Evolutionary conservation across 2,329 filamentous ascomycete species (phyloP).

Genomic region (Colletotrichum karsti): DNA sequence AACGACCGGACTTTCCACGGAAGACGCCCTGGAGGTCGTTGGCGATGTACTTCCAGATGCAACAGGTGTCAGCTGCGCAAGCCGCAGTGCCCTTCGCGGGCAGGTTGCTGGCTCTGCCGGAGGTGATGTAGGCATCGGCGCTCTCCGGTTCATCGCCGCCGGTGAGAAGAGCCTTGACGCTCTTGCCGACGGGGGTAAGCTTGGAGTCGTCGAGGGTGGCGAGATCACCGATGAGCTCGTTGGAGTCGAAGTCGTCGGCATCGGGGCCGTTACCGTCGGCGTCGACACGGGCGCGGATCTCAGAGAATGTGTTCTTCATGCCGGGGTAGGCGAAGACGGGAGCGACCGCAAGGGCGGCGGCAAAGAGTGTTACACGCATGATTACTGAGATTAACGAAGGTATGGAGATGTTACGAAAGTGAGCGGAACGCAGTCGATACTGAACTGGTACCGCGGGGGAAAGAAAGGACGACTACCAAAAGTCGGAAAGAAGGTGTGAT

Average conservation of each 20-base stretch:
- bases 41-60: slow-evolving; percentile 53
- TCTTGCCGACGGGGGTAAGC: slow-evolving; percentile 43
- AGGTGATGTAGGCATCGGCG: slow-evolving; percentile 28
- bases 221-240: slow-evolving; percentile 47
- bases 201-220: slow-evolving; percentile 36
- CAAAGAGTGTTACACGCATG: slow-evolving; percentile 21
- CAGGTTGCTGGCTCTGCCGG: neutral
- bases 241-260: slow-evolving; percentile 12
- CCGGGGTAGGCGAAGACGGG: slow-evolving; percentile 28
- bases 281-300: slow-evolving; percentile 29
- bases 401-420: neutral
- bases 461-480: slow-evolving; percentile 1
- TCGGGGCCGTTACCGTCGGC: slow-evolving; percentile 11
- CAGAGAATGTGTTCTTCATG: slow-evolving; percentile 29
- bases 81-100: slow-evolving; percentile 35
- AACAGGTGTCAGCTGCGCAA: slow-evolving; percentile 50
- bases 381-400: slow-evolving; percentile 33
- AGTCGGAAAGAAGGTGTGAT: neutral
- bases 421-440: neutral
- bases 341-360: slow-evolving; percentile 23
- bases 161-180: slow-evolving; percentile 47
- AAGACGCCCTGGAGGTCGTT: slow-evolving; percentile 46
- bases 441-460: neutral
- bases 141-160: slow-evolving; percentile 37
- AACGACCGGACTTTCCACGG: slow-evolving; percentile 45